Evolutionary conservation across 1,284 basidiomycete species (phyloP).

Genomic region (Tilletia walkeri): DNA sequence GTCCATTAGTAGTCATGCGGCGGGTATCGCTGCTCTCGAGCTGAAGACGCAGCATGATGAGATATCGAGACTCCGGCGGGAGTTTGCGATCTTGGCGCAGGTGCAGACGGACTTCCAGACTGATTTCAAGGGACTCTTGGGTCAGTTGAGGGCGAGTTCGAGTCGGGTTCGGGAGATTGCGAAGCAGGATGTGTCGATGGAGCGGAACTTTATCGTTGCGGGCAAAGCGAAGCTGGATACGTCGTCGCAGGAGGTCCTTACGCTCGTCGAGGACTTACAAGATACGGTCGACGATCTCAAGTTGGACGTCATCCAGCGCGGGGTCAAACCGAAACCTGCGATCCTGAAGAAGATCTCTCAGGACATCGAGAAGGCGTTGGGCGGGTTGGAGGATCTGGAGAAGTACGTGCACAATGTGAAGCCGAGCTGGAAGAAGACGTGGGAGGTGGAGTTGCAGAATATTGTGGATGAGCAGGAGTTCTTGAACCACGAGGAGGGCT

Average conservation of each 20-base stretch:
- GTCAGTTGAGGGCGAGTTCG: constrained; percentile 75
- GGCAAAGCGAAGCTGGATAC: constrained; percentile 85
- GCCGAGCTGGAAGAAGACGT: constrained; percentile 98
- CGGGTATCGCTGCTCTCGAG: constrained; percentile 68
- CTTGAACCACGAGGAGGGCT: constrained; percentile 61
- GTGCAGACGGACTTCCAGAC: constrained; percentile 88
- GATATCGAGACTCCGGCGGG: constrained; percentile 84
- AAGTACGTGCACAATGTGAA: constrained; percentile 84
- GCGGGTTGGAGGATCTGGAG: constrained; percentile 74
- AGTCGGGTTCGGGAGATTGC: constrained; percentile 74
- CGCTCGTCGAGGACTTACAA: constrained; percentile 87
- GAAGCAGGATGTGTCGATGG: constrained; percentile 73
- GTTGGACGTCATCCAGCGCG: constrained; percentile 85
- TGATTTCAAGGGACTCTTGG: constrained; percentile 80
- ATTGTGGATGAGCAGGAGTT: constrained; percentile 97
- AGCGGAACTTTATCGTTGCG: constrained; percentile 81
- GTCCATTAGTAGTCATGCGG: constrained; percentile 18
- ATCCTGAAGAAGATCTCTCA: constrained; percentile 72
- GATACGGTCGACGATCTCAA: constrained; percentile 87
- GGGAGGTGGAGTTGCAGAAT: constrained; percentile 91
- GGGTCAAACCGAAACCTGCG: constrained; percentile 76
- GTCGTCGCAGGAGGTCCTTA: constrained; percentile 83
- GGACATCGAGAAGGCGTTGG: constrained; percentile 70
- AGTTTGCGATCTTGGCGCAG: constrained; percentile 88
- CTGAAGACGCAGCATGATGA: constrained; percentile 90